Base-by-base conservation (phyloP, 148 eudicot genomes). In the Hydrangea macrophylla region DNA sequence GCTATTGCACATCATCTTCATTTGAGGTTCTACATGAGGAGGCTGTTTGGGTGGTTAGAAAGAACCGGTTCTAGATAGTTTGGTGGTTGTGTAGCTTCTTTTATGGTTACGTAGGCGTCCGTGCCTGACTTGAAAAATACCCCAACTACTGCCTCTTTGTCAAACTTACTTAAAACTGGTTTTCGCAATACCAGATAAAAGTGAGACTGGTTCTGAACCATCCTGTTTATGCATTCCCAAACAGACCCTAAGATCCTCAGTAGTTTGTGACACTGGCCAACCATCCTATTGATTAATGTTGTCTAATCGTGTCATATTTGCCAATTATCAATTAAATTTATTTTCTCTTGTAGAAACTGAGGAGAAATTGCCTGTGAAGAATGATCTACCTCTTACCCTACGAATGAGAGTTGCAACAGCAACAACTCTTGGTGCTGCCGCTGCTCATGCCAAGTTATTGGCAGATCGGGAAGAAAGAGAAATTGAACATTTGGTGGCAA, bases 391-490 rank as follows among this genome's bases (percentile, higher is more conserved):
- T 42, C 68, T 80, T 37, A 80, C 88, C 44, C 77, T 91, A 44
- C 85, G 80, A 67, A 83, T 85, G 80, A 78, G 96, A 77, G 97
- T 89, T 42, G 93, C 92, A 75, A 88, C 87, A 58, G 96, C 89
- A 36, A 86, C 92, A 22, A 92, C 94, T 50, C 96, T 91, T 63
- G 99, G 99, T 69, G 90, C 84, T 64, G 97, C 93, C 64, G 99
- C 97, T 80, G 99, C 96, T 48, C 92, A 75, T 82, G 96, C 99
- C 56, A 91, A 81, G 67, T 60, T 91, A 71, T 77, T 91, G 84
- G 99, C 99, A 68, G 88, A 89, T 73, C 92, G 86, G 58, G 99
- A 95, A 85, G 94, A 91, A 62, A 86, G 88, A 76, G 88, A 84
- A 71, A 87, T 95, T 5, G 97, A 88, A 82, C 55, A 79, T 30